phyloP scores from a whole-genome alignment of 2,329 filamentous ascomycete species.

The Colletotrichum cereale region DNA sequence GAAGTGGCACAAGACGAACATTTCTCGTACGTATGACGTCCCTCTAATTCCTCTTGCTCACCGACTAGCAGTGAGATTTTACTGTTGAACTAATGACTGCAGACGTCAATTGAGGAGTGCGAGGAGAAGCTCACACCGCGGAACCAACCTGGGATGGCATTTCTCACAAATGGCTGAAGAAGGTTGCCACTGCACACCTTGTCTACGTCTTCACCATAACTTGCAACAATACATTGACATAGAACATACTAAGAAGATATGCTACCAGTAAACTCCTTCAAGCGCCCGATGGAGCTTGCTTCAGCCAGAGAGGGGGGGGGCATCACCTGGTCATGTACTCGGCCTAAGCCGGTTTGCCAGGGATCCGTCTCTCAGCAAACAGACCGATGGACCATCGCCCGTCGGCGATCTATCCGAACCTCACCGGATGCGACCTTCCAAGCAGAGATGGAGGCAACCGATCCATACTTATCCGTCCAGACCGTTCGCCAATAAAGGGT shows the following conservation, averaged over 20 bases:
- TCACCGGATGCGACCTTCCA: conserved; percentile 11
- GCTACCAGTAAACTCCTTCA: neutral
- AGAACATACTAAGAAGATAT: neutral
- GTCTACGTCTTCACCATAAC: neutral
- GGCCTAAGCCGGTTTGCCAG: neutral
- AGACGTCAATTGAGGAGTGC: neutral
- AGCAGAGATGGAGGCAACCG: neutral
- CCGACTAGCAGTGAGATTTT: neutral
- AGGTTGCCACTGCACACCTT: neutral
- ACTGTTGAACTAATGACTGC: conserved; percentile 2
- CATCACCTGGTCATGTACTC: no score
- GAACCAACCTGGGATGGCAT: conserved; percentile 11
- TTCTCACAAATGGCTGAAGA: neutral
- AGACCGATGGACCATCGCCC: neutral
- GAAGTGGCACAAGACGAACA: neutral
- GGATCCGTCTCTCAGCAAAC: neutral
- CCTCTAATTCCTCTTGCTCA: neutral
- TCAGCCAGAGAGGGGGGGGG: no score
- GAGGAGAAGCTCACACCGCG: neutral
- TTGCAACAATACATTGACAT: neutral
- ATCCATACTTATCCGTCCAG: conserved; percentile 2
- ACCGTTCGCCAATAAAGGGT: conserved; percentile 12
- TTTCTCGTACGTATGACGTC: conserved; percentile 5
- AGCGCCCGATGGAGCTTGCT: neutral
- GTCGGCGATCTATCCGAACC: neutral